Conservation (phyloP, 2,329 filamentous ascomycete genomes). For the Neoascochyta sp. region DNA sequence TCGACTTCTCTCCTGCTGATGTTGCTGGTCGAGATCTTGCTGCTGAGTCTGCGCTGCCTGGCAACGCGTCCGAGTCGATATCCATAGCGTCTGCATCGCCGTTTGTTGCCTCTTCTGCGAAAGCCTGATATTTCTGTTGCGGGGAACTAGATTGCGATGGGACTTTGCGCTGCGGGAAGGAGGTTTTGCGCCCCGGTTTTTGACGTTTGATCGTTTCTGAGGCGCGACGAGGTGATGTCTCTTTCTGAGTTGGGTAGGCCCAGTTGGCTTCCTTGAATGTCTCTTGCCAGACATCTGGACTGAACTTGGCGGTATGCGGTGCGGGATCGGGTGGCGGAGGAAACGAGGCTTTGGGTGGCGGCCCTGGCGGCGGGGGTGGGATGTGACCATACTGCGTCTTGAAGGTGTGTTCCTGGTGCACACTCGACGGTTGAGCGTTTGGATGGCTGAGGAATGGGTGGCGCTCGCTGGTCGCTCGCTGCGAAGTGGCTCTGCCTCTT, state of each 20-base stretch:
- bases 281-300: constrained; percentile 42
- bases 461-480: constrained; percentile 21
- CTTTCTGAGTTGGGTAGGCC: constrained; percentile 32
- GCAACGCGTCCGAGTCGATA: constrained; percentile 41
- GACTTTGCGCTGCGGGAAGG: constrained; percentile 27
- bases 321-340: constrained; percentile 16
- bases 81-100: constrained; percentile 46
- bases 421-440: constrained; percentile 11
- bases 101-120: constrained; percentile 25
- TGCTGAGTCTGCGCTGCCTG: constrained; percentile 11
- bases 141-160: constrained; percentile 26
- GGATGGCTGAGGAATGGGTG: constrained; percentile 9
- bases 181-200: constrained; percentile 29
- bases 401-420: constrained; percentile 3
- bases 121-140: constrained; percentile 30
- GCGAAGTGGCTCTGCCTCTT: constrained; percentile 22
- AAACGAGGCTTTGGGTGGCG: constrained; percentile 24
- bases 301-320: constrained; percentile 39
- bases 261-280: constrained; percentile 45
- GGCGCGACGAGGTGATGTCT: constrained; percentile 30
- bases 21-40: constrained; percentile 7
- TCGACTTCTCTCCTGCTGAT: constrained; percentile 5
- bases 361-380: constrained; percentile 29
- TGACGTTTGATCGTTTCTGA: constrained; percentile 24
- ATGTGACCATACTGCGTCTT: constrained; percentile 14